Percentiles rank a stretch among this genome's conserved stretches.
These are phyloP conservation scores for Marsdenia floribunda DNA, from an alignment of 257 asterid genomes.

Conservation along the genomic window DNA sequence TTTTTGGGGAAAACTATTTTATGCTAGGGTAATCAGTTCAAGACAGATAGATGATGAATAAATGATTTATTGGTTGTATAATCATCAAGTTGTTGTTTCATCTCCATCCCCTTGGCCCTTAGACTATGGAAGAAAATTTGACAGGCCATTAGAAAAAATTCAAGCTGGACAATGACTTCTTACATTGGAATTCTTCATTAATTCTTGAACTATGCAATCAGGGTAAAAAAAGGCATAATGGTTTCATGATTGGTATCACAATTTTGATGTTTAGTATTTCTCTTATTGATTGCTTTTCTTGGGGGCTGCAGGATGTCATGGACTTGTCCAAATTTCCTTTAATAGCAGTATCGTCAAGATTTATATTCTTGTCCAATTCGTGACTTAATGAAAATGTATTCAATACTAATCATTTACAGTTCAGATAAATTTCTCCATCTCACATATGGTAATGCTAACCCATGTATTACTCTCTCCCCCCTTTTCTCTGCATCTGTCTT, in stretches of 20 bases:
- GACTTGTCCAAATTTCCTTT: neutral
- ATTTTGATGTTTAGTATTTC: neutral
- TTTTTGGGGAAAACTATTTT: neutral
- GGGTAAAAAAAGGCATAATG: neutral
- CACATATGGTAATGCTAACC: neutral
- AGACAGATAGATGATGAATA: neutral
- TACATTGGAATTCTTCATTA: neutral
- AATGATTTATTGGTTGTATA: neutral
- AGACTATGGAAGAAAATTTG: neutral
- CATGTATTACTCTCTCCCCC: neutral
- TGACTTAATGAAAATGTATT: neutral
- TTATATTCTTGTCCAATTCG: neutral
- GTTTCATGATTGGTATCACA: neutral
- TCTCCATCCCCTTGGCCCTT: neutral
- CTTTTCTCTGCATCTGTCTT: neutral
- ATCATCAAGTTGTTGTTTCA: neutral
- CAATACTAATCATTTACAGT: neutral
- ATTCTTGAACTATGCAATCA: neutral
- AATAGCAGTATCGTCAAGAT: neutral
- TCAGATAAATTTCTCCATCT: neutral
- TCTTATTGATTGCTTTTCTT: neutral
- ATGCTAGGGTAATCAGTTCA: neutral
- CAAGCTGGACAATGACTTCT: conserved; percentile 5
- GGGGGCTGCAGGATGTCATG: neutral
- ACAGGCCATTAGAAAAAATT: neutral